Evolutionary conservation across 1,284 basidiomycete species (phyloP).

Genomic region (Vanrija humicola): DNA sequence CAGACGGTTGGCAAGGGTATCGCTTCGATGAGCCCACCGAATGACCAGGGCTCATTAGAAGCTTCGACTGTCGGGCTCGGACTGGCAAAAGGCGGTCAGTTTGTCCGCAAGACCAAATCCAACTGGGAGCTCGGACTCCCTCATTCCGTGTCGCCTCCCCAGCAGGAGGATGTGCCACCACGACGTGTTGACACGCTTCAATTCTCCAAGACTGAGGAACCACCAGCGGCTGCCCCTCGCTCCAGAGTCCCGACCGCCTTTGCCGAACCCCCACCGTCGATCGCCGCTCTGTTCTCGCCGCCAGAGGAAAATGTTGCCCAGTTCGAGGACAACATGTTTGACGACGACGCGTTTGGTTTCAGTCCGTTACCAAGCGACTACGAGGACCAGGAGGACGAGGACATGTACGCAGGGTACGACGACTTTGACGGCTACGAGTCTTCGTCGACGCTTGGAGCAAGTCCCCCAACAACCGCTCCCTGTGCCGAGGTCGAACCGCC

Average conservation of each 20-base stretch:
- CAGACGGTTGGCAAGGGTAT: slow-evolving; percentile 10
- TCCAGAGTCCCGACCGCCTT: not conserved
- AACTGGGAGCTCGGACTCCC: slow-evolving; percentile 31
- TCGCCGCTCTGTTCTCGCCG: slow-evolving; percentile 11
- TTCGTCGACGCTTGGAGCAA: no score
- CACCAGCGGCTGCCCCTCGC: no score
- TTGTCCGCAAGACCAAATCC: slow-evolving; percentile 35
- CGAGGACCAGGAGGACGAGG: slow-evolving; percentile 38
- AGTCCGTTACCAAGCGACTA: slow-evolving; percentile 37
- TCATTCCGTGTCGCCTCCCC: slow-evolving; percentile 28
- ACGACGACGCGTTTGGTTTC: slow-evolving; percentile 30
- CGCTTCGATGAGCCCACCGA: slow-evolving; percentile 15
- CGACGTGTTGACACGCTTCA: no score
- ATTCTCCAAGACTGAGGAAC: no score
- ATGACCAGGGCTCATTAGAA: slow-evolving; percentile 6
- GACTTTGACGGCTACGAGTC: not conserved
- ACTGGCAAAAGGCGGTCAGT: slow-evolving; percentile 29
- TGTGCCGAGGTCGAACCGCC: not conserved
- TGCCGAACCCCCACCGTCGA: slow-evolving; percentile 2
- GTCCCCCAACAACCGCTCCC: not conserved
- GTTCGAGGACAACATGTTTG: not conserved
- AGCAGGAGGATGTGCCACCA: slow-evolving; percentile 28
- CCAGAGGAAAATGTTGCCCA: not conserved
- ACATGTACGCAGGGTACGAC: slow-evolving; percentile 12
- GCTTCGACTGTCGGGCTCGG: slow-evolving; percentile 24